Percentiles rank a stretch among this genome's conserved stretches.
Evolutionary conservation across 192 early-diverging fungal genomes (phyloP).

Genomic region (Lobulomyces angularis): DNA sequence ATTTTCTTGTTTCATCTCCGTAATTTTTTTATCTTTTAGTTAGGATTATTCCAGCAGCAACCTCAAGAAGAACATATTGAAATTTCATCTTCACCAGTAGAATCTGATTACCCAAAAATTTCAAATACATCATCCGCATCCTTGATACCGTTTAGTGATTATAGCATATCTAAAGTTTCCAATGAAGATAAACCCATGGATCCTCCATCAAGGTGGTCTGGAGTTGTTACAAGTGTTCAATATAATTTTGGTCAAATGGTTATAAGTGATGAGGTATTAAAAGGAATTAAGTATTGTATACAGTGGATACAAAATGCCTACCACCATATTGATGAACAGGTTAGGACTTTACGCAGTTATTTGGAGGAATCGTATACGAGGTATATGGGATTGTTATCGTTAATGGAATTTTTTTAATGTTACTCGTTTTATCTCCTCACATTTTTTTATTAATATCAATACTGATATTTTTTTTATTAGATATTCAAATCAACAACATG

Average conservation of each 20-base stretch:
- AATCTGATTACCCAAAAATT: slow-evolving; percentile 5
- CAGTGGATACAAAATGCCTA: slow-evolving; percentile 69
- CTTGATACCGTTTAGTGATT: slow-evolving; percentile 2
- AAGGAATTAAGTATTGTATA: slow-evolving; percentile 76
- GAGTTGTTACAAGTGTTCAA: slow-evolving; percentile 47
- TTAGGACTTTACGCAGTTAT: slow-evolving; percentile 40
- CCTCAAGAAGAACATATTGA: slow-evolving; percentile 4
- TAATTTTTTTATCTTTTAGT: slow-evolving; percentile 6
- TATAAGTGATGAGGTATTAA: slow-evolving; percentile 78
- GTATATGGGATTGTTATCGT: too few species aligned
- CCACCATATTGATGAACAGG: slow-evolving; percentile 56
- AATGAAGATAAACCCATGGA: slow-evolving; percentile 24
- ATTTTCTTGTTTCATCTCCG: background rate
- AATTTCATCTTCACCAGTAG: too few species aligned
- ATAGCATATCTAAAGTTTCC: slow-evolving; percentile 6
- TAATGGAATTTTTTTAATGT: too few species aligned
- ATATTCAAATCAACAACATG: too few species aligned
- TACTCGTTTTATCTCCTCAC: too few species aligned
- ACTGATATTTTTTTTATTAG: too few species aligned
- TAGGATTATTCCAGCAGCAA: background rate
- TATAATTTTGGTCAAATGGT: slow-evolving; percentile 61
- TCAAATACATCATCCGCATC: slow-evolving; percentile 1
- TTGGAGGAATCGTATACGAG: too few species aligned
- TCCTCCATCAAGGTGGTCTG: slow-evolving; percentile 41
- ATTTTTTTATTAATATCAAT: too few species aligned